Percentiles rank a stretch among this genome's conserved stretches.
Evolutionary conservation across 2,329 filamentous ascomycete genomes (phyloP).

Genomic region (Cladosporium sp.): DNA sequence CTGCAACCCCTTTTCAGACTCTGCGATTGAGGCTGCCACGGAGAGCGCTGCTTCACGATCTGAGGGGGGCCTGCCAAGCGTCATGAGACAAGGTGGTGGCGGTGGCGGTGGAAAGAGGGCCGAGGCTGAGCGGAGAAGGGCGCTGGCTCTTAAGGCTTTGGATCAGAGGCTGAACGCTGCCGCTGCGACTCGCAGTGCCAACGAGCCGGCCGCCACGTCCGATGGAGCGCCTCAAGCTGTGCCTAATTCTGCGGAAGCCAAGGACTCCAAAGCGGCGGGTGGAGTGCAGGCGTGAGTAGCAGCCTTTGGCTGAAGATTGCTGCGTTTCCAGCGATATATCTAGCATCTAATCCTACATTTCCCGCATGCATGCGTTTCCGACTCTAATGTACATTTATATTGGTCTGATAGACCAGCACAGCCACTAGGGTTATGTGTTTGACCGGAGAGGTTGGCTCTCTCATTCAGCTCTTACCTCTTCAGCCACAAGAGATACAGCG

Average conservation of each 20-base stretch:
- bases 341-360: background rate
- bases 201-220: background rate
- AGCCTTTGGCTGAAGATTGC: background rate
- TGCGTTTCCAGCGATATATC: background rate
- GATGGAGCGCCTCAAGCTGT: background rate
- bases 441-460: no score
- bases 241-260: background rate
- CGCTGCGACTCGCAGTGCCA: background rate
- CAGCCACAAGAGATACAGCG: no score
- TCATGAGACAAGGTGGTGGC: constrained; percentile 42
- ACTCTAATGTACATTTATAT: background rate
- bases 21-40: constrained; percentile 68
- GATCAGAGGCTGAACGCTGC: constrained; percentile 90
- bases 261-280: background rate
- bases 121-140: constrained; percentile 83
- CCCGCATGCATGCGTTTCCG: background rate
- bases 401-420: no score
- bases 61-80: constrained; percentile 54
- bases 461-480: no score
- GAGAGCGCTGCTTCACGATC: constrained; percentile 62
- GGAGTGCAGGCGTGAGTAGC: background rate
- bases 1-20: constrained; percentile 77
- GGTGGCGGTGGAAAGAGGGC: constrained; percentile 63
- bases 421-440: no score
- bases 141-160: constrained; percentile 81